Evolutionary conservation across 2,329 filamentous ascomycete species (phyloP).

Genomic region (Chaetomiaceae sp.): DNA sequence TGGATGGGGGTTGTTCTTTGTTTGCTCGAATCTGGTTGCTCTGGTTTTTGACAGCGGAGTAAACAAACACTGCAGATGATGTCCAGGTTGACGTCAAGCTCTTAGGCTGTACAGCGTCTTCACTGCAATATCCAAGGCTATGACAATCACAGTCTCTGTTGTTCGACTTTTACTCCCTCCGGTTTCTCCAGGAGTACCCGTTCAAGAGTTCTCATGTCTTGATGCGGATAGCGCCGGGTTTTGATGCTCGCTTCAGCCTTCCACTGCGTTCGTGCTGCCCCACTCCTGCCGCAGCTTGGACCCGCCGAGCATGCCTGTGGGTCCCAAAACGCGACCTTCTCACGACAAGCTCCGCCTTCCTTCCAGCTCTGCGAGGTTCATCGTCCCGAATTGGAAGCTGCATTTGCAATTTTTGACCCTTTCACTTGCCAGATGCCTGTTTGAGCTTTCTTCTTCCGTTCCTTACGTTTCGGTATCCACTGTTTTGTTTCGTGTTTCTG

Average conservation of each 20-base stretch:
- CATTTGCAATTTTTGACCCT: not conserved
- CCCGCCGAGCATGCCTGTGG: not conserved
- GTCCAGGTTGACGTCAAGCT: no score
- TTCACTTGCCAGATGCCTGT: constrained; percentile 5
- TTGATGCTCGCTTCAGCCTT: no score
- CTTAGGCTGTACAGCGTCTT: no score
- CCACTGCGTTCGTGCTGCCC: not conserved
- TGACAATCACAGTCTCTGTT: no score
- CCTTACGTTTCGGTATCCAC: not conserved
- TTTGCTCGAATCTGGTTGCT: not conserved
- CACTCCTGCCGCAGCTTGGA: not conserved
- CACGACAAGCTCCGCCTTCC: not conserved
- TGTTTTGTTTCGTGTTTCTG: not conserved
- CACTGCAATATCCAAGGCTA: no score
- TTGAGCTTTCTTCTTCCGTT: not conserved
- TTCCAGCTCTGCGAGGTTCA: constrained; percentile 7
- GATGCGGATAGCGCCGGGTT: not conserved
- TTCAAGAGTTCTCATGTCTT: no score
- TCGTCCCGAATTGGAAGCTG: constrained; percentile 19
- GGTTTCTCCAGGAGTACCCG: no score
- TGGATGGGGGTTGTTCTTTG: not conserved
- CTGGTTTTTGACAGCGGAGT: no score
- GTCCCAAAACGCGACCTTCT: not conserved
- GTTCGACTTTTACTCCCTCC: no score
- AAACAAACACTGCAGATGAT: no score